A percentile compares a stretch with the other conserved stretches of the same genome.
These are phyloP conservation scores for Lachnellula occidentalis DNA, from an alignment of 2,329 filamentous ascomycete species.

Conservation along the genomic window DNA sequence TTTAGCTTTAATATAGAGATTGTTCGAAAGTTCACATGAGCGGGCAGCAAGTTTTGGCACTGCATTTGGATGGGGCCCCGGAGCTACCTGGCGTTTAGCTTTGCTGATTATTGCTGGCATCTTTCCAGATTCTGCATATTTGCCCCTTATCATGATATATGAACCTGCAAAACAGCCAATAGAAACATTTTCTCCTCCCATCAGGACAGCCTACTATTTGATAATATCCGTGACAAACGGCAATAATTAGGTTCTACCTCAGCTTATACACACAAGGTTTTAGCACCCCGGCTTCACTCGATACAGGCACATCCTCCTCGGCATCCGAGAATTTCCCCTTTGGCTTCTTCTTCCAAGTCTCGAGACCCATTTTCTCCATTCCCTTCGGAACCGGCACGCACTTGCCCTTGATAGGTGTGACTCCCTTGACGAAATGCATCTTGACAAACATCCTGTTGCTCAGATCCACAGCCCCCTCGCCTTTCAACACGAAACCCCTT, in stretches of 20 bases:
- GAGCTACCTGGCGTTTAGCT: slow-evolving; percentile 1
- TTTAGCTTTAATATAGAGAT: not conserved
- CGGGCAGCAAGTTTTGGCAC: slow-evolving; percentile 11
- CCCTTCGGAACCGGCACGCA: slow-evolving; percentile 43
- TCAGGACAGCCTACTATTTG: too few relatives aligned
- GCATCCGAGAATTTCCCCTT: slow-evolving; percentile 73
- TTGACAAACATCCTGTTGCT: slow-evolving; percentile 98
- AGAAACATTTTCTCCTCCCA: not conserved
- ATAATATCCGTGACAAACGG: not conserved
- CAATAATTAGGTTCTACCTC: slow-evolving; percentile 36
- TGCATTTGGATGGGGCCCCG: slow-evolving; percentile 13
- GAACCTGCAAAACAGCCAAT: not conserved
- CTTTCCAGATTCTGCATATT: not conserved
- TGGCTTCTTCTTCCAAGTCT: slow-evolving; percentile 62
- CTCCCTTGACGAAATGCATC: slow-evolving; percentile 90
- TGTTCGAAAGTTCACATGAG: slow-evolving; percentile 9
- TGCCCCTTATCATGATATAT: not conserved
- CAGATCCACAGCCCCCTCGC: slow-evolving; percentile 67
- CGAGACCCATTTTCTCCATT: slow-evolving; percentile 49
- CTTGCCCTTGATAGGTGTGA: slow-evolving; percentile 70
- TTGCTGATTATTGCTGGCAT: not conserved
- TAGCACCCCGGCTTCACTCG: slow-evolving; percentile 60
- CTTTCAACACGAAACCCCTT: slow-evolving; percentile 79
- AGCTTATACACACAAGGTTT: slow-evolving; percentile 98
- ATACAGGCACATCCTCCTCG: slow-evolving; percentile 56